A percentile compares a stretch with the other conserved stretches of the same genome.
These are phyloP conservation scores for Schizosaccharomyces lindneri DNA, from an alignment of 805 yeast species.

Conservation along the genomic window DNA sequence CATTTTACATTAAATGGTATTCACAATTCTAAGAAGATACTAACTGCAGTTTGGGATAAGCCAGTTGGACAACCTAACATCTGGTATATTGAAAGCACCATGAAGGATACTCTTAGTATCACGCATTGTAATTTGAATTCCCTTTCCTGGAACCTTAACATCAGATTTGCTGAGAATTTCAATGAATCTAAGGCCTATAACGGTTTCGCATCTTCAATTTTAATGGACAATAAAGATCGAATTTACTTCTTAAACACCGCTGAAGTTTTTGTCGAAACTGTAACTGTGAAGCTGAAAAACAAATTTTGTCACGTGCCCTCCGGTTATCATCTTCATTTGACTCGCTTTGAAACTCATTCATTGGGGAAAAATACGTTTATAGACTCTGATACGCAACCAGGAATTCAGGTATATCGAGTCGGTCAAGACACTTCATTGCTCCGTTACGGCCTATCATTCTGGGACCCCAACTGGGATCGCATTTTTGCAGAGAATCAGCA, in stretches of 20 bases:
- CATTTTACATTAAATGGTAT: neutral
- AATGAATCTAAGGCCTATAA: neutral
- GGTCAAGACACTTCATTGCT: neutral
- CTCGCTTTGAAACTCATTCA: neutral
- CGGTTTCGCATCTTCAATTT: neutral
- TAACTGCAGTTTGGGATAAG: neutral
- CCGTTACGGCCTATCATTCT: neutral
- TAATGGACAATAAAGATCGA: neutral
- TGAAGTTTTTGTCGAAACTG: neutral
- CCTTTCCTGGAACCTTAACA: neutral
- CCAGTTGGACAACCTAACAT: neutral
- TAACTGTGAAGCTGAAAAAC: neutral
- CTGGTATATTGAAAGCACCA: neutral
- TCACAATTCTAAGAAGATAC: neutral
- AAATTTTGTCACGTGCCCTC: neutral
- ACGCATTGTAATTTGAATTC: neutral
- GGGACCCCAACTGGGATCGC: neutral
- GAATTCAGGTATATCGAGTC: neutral
- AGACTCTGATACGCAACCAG: neutral
- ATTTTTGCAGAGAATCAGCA: neutral
- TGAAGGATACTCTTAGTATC: neutral
- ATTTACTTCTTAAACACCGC: neutral
- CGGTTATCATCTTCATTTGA: neutral
- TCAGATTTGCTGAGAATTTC: neutral
- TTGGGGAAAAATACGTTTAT: neutral